phyloP scores from a whole-genome alignment of 2,329 filamentous ascomycete genomes.

The Elsinoe fawcettii region DNA sequence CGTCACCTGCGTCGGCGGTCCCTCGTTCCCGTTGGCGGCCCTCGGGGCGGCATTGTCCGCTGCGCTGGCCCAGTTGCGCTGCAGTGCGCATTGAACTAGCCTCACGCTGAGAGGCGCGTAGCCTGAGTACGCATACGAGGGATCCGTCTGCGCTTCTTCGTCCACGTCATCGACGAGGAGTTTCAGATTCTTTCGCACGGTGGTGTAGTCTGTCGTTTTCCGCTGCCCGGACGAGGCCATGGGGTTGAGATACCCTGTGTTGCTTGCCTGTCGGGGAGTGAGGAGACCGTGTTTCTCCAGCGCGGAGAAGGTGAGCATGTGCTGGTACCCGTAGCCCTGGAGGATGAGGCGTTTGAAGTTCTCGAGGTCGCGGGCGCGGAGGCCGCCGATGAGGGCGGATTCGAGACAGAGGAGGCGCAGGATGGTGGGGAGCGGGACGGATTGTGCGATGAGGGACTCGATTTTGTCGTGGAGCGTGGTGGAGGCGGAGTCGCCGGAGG shows the following conservation, averaged over 20 bases:
- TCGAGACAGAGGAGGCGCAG: constrained; percentile 83
- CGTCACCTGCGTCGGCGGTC: constrained; percentile 40
- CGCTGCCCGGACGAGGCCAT: constrained; percentile 51
- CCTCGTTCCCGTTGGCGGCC: constrained; percentile 32
- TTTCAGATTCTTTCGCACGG: constrained; percentile 74
- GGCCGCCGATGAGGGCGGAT: constrained; percentile 79
- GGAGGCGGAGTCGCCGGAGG: constrained; percentile 70
- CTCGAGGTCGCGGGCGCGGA: constrained; percentile 83
- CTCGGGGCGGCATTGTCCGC: constrained; percentile 37
- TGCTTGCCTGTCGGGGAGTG: constrained; percentile 61
- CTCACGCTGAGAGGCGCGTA: constrained; percentile 90
- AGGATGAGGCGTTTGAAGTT: constrained; percentile 79
- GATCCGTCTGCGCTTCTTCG: constrained; percentile 86
- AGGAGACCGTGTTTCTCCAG: constrained; percentile 87
- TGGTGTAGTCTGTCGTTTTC: constrained; percentile 66
- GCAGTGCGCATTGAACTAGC: constrained; percentile 83
- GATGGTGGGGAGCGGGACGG: constrained; percentile 71
- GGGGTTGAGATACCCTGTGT: constrained; percentile 72
- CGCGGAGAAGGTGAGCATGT: constrained; percentile 78
- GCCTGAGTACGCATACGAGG: constrained; percentile 96
- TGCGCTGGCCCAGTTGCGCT: constrained; percentile 68
- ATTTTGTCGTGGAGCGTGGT: constrained; percentile 77
- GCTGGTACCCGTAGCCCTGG: constrained; percentile 91
- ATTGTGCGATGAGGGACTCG: constrained; percentile 87
- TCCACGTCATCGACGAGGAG: constrained; percentile 95